phyloP scores from a whole-genome alignment of 805 yeast genomes.

The Wickerhamiella australiensis region DNA sequence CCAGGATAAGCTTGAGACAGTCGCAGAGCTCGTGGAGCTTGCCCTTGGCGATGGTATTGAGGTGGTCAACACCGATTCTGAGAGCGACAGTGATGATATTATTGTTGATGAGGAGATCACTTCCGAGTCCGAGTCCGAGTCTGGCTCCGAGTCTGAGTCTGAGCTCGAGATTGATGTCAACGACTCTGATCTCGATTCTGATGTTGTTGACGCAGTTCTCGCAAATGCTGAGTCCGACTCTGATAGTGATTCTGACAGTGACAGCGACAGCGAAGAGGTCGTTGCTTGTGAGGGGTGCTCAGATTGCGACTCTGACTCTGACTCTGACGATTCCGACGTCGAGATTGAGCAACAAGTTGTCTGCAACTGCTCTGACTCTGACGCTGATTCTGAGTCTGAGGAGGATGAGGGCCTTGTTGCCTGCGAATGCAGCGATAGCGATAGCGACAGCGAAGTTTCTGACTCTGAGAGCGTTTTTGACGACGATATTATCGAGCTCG shows the following conservation, averaged over 20 bases:
- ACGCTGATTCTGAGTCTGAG: conserved; percentile 16
- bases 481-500: conserved; percentile 18
- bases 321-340: conserved; percentile 13
- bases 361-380: conserved; percentile 18
- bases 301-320: conserved; percentile 13
- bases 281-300: conserved; percentile 14
- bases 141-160: conserved; percentile 11
- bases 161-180: conserved; percentile 17
- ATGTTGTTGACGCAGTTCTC: conserved; percentile 17
- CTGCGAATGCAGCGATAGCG: conserved; percentile 8
- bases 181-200: conserved; percentile 17
- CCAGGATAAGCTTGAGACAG: conserved; percentile 19
- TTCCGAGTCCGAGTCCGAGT: conserved; percentile 11
- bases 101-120: conserved; percentile 3
- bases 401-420: conserved; percentile 9
- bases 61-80: conserved; percentile 15
- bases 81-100: conserved; percentile 7
- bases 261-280: conserved; percentile 18
- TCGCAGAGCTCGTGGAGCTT: conserved; percentile 22
- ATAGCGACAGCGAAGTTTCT: conserved; percentile 7
- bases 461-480: conserved; percentile 18
- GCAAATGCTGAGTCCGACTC: conserved; percentile 18
- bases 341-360: conserved; percentile 18
- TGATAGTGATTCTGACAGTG: conserved; percentile 12
- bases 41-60: conserved; percentile 17